Conservation (phyloP, 345 rosid genomes). For the Linum lewisii region DNA sequence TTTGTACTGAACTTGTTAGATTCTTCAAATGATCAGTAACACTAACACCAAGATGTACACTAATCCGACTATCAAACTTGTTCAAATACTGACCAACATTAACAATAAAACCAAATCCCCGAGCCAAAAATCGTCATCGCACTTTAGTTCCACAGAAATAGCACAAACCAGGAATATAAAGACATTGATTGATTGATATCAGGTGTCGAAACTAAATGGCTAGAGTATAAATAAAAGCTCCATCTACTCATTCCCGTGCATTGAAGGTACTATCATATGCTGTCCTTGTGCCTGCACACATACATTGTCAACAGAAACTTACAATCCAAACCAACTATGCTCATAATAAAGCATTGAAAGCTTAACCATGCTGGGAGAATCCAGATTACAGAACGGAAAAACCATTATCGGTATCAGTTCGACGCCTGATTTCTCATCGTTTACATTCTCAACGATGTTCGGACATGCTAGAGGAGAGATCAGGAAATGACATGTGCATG, state of each 20-base stretch:
- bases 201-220: constrained; percentile 16
- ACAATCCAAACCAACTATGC: not conserved
- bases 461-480: not conserved
- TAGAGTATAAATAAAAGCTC: not conserved
- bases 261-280: constrained; percentile 38
- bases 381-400: too few species aligned
- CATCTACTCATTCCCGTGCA: constrained; percentile 40
- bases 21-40: too few species aligned
- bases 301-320: not conserved
- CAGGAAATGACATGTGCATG: not conserved
- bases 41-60: not conserved
- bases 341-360: not conserved
- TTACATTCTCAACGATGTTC: not conserved
- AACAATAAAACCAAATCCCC: constrained; percentile 5
- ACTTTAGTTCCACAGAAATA: constrained; percentile 11
- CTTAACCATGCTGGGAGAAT: not conserved
- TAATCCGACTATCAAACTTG: constrained; percentile 11
- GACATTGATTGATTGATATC: constrained; percentile 9
- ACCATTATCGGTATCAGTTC: not conserved
- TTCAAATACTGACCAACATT: constrained; percentile 10
- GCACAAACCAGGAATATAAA: constrained; percentile 10
- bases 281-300: constrained; percentile 36
- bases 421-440: too few species aligned
- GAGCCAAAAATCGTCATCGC: constrained; percentile 6
- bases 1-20: too few species aligned